Percentiles rank a stretch among this genome's conserved stretches.
These are phyloP conservation scores for Mallotus japonicus DNA, from an alignment of 441 rosid genomes.

Conservation along the genomic window DNA sequence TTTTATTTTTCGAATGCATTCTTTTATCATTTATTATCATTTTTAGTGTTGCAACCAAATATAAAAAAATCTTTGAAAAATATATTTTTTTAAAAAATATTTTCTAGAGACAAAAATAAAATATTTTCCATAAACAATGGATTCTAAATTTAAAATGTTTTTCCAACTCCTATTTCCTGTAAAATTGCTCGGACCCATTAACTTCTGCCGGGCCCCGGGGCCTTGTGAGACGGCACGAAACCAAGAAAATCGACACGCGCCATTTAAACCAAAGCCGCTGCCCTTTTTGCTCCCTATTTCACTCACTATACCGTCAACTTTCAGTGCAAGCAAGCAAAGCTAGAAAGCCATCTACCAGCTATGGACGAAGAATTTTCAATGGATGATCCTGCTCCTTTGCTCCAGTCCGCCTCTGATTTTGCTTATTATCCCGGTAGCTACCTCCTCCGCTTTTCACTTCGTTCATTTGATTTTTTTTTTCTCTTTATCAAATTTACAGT, in stretches of 20 bases:
- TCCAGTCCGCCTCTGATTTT: conserved; percentile 71
- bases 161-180: too few species aligned
- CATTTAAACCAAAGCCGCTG: neutral
- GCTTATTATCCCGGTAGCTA: conserved; percentile 60
- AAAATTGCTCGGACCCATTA: too few species aligned
- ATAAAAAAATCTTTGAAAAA: too few species aligned
- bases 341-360: neutral
- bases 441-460: neutral
- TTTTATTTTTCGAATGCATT: too few species aligned
- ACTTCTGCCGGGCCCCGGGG: too few species aligned
- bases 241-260: neutral
- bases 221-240: too few species aligned
- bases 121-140: too few species aligned
- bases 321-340: neutral
- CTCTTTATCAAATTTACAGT: neutral
- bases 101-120: too few species aligned
- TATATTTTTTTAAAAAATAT: too few species aligned
- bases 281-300: neutral
- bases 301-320: neutral
- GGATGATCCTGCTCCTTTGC: conserved; percentile 59
- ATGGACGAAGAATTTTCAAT: conserved; percentile 47
- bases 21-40: too few species aligned
- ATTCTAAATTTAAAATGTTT: too few species aligned
- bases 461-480: neutral
- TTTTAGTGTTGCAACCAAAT: too few species aligned